These are phyloP conservation scores for Aspergillus asperescens DNA, from an alignment of 495 filamentous ascomycete genomes.

Conservation along the genomic window DNA sequence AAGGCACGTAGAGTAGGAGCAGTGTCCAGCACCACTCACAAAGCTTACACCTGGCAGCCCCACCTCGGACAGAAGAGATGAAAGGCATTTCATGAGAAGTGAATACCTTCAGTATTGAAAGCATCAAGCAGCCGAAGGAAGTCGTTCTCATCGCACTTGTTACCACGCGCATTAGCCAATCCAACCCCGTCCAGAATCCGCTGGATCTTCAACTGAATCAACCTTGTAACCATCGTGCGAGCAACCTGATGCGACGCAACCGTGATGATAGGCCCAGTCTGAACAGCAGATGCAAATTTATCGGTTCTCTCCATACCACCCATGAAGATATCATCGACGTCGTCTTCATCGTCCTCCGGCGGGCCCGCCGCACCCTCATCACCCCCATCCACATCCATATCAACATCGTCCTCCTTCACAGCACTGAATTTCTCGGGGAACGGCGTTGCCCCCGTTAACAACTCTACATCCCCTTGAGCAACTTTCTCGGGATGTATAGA, in stretches of 20 bases:
- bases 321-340: conserved; percentile 71
- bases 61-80: no score
- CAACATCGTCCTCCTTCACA: conserved; percentile 20
- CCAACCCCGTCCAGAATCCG: conserved; percentile 73
- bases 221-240: conserved; percentile 58
- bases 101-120: conserved; percentile 59
- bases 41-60: neutral
- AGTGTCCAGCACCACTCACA: conserved; percentile 4
- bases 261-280: conserved; percentile 1
- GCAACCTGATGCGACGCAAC: conserved; percentile 35
- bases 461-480: neutral
- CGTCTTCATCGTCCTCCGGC: conserved; percentile 49
- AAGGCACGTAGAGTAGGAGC: neutral
- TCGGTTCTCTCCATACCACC: conserved; percentile 49
- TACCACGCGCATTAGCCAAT: conserved; percentile 52
- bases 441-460: conserved; percentile 50
- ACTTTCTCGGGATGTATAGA: conserved; percentile 6
- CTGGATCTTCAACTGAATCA: conserved; percentile 77
- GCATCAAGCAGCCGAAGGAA: conserved; percentile 1
- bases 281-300: neutral
- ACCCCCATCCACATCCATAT: conserved; percentile 37
- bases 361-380: no score
- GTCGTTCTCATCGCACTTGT: conserved; percentile 11
- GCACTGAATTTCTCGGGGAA: conserved; percentile 67
- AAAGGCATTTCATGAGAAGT: conserved; percentile 85